Conservation (phyloP, 1,284 basidiomycete species). For the Cryptococcus sp. region DNA sequence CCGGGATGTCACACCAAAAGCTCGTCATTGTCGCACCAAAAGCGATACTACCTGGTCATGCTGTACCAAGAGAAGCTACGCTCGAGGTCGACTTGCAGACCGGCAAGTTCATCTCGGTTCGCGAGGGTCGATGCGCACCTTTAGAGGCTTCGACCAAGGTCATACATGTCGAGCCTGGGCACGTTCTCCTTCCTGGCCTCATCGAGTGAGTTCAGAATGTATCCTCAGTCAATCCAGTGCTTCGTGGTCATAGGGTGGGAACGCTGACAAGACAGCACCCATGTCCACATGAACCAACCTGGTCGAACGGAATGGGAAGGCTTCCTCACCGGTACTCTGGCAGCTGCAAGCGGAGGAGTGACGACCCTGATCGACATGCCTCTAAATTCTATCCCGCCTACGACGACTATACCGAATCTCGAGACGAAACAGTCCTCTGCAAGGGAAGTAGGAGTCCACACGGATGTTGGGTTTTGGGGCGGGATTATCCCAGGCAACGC, state of each 20-base stretch:
- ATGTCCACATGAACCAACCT: constrained; percentile 90
- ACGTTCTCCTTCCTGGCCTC: constrained; percentile 69
- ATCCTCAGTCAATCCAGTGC: neutral
- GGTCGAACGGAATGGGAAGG: constrained; percentile 79
- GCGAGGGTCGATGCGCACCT: constrained; percentile 9
- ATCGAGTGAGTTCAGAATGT: constrained; percentile 62
- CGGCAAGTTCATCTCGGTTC: constrained; percentile 63
- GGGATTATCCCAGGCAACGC: constrained; percentile 85
- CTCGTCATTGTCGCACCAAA: constrained; percentile 13
- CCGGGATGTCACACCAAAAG: too few species aligned
- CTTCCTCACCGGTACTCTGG: constrained; percentile 80
- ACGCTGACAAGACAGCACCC: constrained; percentile 55
- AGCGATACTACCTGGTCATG: constrained; percentile 57
- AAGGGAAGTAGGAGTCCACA: constrained; percentile 47
- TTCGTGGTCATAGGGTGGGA: neutral
- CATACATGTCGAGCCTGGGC: constrained; percentile 30
- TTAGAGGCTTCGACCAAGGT: constrained; percentile 20
- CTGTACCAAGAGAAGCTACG: constrained; percentile 60
- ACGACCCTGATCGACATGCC: constrained; percentile 95
- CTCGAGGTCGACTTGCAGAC: constrained; percentile 58
- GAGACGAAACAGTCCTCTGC: constrained; percentile 65
- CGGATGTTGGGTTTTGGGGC: constrained; percentile 91
- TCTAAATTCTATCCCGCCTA: constrained; percentile 88
- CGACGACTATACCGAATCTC: constrained; percentile 72
- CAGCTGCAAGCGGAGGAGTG: constrained; percentile 81